Evolutionary conservation across 768 basidiomycete species (phyloP).

Genomic region (Tricholoma sp.): DNA sequence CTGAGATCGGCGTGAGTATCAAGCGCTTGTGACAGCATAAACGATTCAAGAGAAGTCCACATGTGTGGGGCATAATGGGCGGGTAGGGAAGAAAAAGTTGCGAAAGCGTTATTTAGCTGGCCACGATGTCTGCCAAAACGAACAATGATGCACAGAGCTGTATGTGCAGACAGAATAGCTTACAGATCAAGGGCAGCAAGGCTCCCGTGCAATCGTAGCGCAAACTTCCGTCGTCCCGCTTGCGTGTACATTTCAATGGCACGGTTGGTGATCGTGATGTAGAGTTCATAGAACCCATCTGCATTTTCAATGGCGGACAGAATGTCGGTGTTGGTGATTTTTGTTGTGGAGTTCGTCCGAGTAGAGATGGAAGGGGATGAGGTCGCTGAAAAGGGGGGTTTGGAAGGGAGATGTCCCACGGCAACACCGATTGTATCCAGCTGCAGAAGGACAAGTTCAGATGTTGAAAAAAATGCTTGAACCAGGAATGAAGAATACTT

Average conservation of each 20-base stretch:
- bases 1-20: constrained; percentile 57
- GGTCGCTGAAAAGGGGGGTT: constrained; percentile 67
- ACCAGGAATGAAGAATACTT: constrained; percentile 43
- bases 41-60: constrained; percentile 78
- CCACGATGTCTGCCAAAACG: constrained; percentile 53
- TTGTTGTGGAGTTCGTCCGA: constrained; percentile 19
- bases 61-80: constrained; percentile 79
- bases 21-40: constrained; percentile 72
- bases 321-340: constrained; percentile 60
- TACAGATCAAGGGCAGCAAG: constrained; percentile 89
- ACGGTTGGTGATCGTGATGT: constrained; percentile 68
- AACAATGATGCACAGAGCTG: neutral
- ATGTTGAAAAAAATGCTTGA: neutral
- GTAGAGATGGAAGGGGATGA: constrained; percentile 18
- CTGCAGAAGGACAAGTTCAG: constrained; percentile 33
- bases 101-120: constrained; percentile 55
- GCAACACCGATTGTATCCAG: constrained; percentile 81
- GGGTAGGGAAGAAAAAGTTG: constrained; percentile 75
- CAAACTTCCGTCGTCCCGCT: constrained; percentile 81
- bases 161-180: constrained; percentile 24
- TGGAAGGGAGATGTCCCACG: constrained; percentile 63
- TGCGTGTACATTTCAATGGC: constrained; percentile 82
- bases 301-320: constrained; percentile 48
- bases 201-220: constrained; percentile 78
- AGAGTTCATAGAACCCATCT: constrained; percentile 73